phyloP scores from a whole-genome alignment of 2,329 filamentous ascomycete genomes.

The Xylaria sp. region DNA sequence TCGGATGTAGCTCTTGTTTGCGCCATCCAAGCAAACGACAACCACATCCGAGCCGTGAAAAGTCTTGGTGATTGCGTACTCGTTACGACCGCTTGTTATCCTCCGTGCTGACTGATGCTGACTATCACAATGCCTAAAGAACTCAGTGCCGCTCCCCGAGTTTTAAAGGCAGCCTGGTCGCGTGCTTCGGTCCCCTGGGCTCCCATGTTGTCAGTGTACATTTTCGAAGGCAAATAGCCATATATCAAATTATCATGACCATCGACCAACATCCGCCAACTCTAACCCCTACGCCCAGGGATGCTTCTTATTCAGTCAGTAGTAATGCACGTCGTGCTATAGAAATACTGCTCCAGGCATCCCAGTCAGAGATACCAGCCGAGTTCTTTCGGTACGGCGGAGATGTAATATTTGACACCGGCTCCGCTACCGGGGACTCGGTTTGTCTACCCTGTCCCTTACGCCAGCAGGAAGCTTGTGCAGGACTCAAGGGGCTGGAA shows the following conservation, averaged over 20 bases:
- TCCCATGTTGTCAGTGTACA: constrained; percentile 19
- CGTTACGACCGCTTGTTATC: constrained; percentile 36
- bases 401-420: constrained; percentile 47
- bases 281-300: not conserved
- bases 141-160: constrained; percentile 25
- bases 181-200: constrained; percentile 21
- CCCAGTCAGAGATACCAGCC: constrained; percentile 48
- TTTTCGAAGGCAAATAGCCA: not conserved
- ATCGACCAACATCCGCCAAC: constrained; percentile 26
- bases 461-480: constrained; percentile 53
- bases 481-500: constrained; percentile 68
- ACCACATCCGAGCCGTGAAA: constrained; percentile 27
- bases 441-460: constrained; percentile 55
- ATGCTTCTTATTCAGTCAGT: constrained; percentile 47
- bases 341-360: constrained; percentile 42
- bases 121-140: constrained; percentile 14
- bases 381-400: constrained; percentile 45
- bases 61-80: constrained; percentile 10
- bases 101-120: constrained; percentile 29
- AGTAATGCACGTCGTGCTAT: constrained; percentile 48
- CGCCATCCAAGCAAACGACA: constrained; percentile 26
- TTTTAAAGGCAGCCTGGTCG: constrained; percentile 39
- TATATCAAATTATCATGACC: constrained; percentile 25
- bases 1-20: constrained; percentile 28
- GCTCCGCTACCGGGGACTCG: constrained; percentile 46